phyloP scores from a whole-genome alignment of 495 filamentous ascomycete species.

The Penicilliopsis zonata region DNA sequence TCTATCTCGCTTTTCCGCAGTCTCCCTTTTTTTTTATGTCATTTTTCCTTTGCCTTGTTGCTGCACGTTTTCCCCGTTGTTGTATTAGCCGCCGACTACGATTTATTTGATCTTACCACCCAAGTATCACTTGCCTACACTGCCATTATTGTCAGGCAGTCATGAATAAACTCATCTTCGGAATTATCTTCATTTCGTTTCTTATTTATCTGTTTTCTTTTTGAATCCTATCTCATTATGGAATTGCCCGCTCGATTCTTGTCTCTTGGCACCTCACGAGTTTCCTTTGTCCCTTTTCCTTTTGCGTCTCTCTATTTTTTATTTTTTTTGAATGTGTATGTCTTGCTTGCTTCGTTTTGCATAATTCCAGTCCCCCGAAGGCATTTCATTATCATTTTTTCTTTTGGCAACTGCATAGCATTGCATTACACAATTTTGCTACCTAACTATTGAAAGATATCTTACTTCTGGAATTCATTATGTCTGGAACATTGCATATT shows the following conservation, averaged over 20 bases:
- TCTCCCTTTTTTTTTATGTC: constrained; percentile 6
- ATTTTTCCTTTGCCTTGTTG: constrained; percentile 6
- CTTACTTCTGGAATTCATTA: too few relatives aligned
- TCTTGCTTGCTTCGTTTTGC: background rate
- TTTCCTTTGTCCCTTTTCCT: constrained; percentile 18
- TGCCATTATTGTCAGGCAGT: too few relatives aligned
- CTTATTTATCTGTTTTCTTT: constrained; percentile 7
- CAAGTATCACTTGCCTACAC: too few relatives aligned
- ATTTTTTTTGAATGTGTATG: constrained; percentile 8
- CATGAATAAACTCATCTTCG: constrained; percentile 14
- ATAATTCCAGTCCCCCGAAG: background rate
- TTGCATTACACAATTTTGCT: too few relatives aligned
- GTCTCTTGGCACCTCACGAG: constrained; percentile 16
- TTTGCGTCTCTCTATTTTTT: constrained; percentile 11
- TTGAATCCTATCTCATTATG: constrained; percentile 7
- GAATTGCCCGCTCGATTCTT: constrained; percentile 5
- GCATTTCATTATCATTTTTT: too few relatives aligned
- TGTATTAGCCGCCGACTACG: too few relatives aligned
- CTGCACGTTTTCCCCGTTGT: too few relatives aligned
- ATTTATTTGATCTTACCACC: constrained; percentile 10
- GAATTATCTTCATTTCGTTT: constrained; percentile 1
- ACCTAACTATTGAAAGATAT: too few relatives aligned
- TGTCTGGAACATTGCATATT: too few relatives aligned
- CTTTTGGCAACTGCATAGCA: too few relatives aligned
- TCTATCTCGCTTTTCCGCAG: constrained; percentile 3